Conservation (phyloP, 1,139 yeast species). For the Pichia sp. region DNA sequence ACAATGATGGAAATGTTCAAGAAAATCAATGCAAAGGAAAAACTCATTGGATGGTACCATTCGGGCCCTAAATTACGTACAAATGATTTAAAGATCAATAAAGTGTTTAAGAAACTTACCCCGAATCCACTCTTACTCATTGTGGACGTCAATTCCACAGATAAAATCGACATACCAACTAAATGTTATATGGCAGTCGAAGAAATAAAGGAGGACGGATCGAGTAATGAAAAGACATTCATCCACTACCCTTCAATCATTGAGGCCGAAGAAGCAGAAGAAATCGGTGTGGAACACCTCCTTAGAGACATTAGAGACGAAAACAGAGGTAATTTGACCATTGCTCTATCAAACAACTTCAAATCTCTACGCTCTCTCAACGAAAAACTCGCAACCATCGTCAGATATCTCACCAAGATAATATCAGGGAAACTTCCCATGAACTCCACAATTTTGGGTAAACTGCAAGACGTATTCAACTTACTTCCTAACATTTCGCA, state of each 20-base stretch:
- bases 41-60: slow-evolving; percentile 97
- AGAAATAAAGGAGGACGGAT: slow-evolving; percentile 95
- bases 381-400: slow-evolving; percentile 72
- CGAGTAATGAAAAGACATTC: slow-evolving; percentile 87
- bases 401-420: slow-evolving; percentile 71
- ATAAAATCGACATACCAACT: slow-evolving; percentile 80
- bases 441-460: slow-evolving; percentile 85
- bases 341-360: slow-evolving; percentile 81
- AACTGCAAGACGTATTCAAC: slow-evolving; percentile 91
- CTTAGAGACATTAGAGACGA: slow-evolving; percentile 93
- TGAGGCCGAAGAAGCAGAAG: slow-evolving; percentile 99
- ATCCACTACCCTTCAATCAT: slow-evolving; percentile 88
- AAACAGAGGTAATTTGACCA: slow-evolving; percentile 88
- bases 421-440: slow-evolving; percentile 68
- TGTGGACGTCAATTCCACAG: slow-evolving; percentile 83
- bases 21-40: slow-evolving; percentile 95
- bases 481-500: slow-evolving; percentile 73
- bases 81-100: slow-evolving; percentile 87
- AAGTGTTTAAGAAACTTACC: slow-evolving; percentile 77
- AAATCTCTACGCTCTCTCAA: slow-evolving; percentile 84
- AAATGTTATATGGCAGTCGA: slow-evolving; percentile 94
- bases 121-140: slow-evolving; percentile 78
- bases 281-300: slow-evolving; percentile 96
- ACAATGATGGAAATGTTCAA: slow-evolving; percentile 97
- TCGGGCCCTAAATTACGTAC: slow-evolving; percentile 90